Base-by-base conservation (phyloP, 495 filamentous ascomycete genomes). In the Terfezia claveryi region DNA sequence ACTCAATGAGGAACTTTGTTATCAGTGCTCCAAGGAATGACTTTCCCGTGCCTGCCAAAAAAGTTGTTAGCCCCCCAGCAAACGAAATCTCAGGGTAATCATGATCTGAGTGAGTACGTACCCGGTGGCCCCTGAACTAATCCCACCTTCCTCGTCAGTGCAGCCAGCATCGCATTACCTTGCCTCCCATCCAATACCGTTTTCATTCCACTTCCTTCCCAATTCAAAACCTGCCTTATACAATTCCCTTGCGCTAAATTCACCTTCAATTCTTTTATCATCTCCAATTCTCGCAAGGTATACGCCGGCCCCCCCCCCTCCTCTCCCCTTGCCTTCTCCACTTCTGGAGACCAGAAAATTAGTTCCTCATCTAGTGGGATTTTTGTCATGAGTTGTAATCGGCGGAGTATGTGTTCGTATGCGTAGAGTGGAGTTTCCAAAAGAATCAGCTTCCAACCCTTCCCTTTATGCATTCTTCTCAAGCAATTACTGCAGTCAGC, bases 71-170 rank as follows among this genome's bases (percentile, higher is more conserved):
- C 60, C 51, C 10, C 27, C 44, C 38, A 51, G 4, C 52, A 14
- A 20, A 23, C 32, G 36, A 8, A 58, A 10, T 23, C 17, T 20
- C 20, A 20, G 20, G 20, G 20, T 20, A 20, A 20, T 20, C 20
- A 1, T 38, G n/a, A 37, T 8, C 1, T 50, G 44, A 38, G 12
- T 12, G 5, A 16, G 6, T 54, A 56, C 69, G 49, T 70, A 82
- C 81, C 82, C 66, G 84, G 84, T 0, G 85, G 83, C 0, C 85
- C 84, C 66, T 88, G 83, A 12, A 87, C 80, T 1, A 81, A 61
- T 59, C 77, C 79, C 4, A 87, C 69, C 11, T 63, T 64, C 20
- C 74, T 75, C 0, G 56, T 68, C 38, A 88, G 59, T 0, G 27
- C 27, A 32, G 4, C 27, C 7, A 32, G 27, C 27, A 32, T 7